Evolutionary conservation across 208 protist species (phyloP).

Genomic region (Trypanosoma rangeli): DNA sequence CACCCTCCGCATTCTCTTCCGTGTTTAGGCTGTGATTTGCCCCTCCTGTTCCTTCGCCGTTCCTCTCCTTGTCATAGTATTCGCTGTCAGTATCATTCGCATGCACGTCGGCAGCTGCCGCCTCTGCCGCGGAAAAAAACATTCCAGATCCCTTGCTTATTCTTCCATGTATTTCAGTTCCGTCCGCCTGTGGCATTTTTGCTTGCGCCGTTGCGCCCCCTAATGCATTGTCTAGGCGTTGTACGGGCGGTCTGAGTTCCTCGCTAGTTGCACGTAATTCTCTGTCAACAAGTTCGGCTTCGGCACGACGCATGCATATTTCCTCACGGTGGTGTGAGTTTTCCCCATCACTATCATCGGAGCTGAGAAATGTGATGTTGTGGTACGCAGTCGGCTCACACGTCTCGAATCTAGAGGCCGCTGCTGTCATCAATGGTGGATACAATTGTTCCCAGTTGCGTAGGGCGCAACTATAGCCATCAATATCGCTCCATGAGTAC

Average conservation of each 20-base stretch:
- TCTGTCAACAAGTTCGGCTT: neutral
- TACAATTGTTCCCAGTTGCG: constrained; percentile 58
- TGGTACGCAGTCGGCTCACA: constrained; percentile 39
- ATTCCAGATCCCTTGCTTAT: neutral
- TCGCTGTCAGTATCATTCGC: neutral
- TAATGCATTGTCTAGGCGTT: neutral
- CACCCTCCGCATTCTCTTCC: neutral
- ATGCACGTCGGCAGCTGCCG: neutral
- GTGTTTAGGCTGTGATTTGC: neutral
- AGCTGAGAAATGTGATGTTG: constrained; percentile 79
- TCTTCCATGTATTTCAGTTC: neutral
- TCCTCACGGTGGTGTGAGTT: constrained; percentile 76
- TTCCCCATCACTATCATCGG: constrained; percentile 80
- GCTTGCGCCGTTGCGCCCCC: neutral
- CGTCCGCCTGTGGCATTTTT: neutral
- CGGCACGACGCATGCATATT: constrained; percentile 31
- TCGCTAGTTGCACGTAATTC: neutral
- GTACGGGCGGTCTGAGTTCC: neutral
- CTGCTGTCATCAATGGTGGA: constrained; percentile 60
- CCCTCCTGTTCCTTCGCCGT: constrained; percentile 1
- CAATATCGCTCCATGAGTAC: constrained; percentile 80
- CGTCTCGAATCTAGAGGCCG: constrained; percentile 10
- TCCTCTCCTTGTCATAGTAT: neutral
- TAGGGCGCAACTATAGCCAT: constrained; percentile 67
- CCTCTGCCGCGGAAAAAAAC: neutral